Base-by-base conservation (phyloP, 208 protist species). In the Crithidia brevicula region DNA sequence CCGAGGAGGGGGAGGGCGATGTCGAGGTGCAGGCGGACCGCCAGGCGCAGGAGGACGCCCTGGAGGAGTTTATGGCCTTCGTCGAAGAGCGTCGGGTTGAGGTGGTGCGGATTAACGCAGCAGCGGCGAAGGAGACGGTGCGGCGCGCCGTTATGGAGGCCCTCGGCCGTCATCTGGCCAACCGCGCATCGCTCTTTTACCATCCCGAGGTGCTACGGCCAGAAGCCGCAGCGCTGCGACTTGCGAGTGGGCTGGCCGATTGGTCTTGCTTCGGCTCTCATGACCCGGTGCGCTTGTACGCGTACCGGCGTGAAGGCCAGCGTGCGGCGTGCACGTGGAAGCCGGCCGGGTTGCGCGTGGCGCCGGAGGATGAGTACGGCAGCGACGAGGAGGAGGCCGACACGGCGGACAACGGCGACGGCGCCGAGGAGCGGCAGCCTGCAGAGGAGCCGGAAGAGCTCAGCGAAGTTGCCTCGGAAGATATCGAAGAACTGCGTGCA, bases 151-250 rank as follows among this genome's bases (percentile, higher is more conserved):
- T 81, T 0, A 50, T 74, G 18, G 74, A 81, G 22, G 53, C 67
- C 27, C 82, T 95, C 7, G 67, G 69, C 23, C 80, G 65, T 11
- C 79, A 86, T 27, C 70, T 97, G 18, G 70, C 74, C 34, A 51
- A 94, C 58, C 89, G 92, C 25, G 80, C 80, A 22, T 97, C 92
- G 42, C 74, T 97, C 67, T 87, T 95, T 33, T 84, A 87, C 53
- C 63, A 81, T 6, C 73, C 82, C 11, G 76, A 93, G 67, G 83
- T 97, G 53, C 43, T 91, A 22, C 33, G 63, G 0, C 91, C 82
- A 60, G 89, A 92, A 15, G 66, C 77, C 34, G 89, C 88, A 8
- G 13, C 68, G 49, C 47, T 57, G 43, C 73, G 82, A 62, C 65
- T 94, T 9, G 53, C 78, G 51, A 49, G 20, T 20, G 92, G 92